Evolutionary conservation across 768 basidiomycete genomes (phyloP).

Genomic region (Pisolithus albus): DNA sequence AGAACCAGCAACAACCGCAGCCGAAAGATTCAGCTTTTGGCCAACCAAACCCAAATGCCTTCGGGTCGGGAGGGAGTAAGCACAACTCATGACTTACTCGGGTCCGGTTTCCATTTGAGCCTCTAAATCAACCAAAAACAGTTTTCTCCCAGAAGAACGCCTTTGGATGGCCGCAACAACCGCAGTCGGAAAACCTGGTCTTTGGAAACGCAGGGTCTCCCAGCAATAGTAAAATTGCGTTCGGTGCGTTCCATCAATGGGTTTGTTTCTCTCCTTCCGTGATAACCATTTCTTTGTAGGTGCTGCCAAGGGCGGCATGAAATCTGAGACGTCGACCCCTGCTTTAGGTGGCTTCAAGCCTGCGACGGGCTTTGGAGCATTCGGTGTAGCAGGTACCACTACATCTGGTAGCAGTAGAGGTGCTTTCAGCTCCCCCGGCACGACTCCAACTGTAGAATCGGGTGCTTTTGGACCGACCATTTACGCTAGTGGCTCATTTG

Average conservation of each 20-base stretch:
- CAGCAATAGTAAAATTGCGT: slow-evolving; percentile 25
- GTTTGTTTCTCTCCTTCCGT: slow-evolving; percentile 2
- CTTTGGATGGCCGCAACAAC: slow-evolving; percentile 57
- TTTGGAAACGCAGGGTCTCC: slow-evolving; percentile 55
- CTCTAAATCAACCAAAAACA: slow-evolving; percentile 24
- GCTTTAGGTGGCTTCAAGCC: slow-evolving; percentile 67
- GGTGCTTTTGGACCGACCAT: slow-evolving; percentile 29
- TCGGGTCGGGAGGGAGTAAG: slow-evolving; percentile 46
- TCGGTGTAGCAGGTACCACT: slow-evolving; percentile 47
- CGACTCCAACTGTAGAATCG: slow-evolving; percentile 24
- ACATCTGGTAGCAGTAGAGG: slow-evolving; percentile 41
- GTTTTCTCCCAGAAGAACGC: slow-evolving; percentile 48
- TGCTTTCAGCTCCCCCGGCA: slow-evolving; percentile 34
- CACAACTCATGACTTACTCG: slow-evolving; percentile 18
- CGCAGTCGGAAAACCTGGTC: slow-evolving; percentile 69
- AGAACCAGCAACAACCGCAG: slow-evolving; percentile 49
- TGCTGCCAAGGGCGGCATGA: slow-evolving; percentile 30
- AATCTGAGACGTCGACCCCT: slow-evolving; percentile 31
- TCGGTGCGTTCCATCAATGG: slow-evolving; percentile 24
- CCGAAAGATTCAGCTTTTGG: slow-evolving; percentile 57
- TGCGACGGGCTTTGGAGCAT: slow-evolving; percentile 68
- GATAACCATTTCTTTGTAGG: slow-evolving; percentile 19
- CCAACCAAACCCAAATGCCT: slow-evolving; percentile 45
- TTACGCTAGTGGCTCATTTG: slow-evolving; percentile 30
- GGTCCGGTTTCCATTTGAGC: slow-evolving; percentile 17